Evolutionary conservation across 345 rosid species (phyloP).

Genomic region (Salix viminalis): DNA sequence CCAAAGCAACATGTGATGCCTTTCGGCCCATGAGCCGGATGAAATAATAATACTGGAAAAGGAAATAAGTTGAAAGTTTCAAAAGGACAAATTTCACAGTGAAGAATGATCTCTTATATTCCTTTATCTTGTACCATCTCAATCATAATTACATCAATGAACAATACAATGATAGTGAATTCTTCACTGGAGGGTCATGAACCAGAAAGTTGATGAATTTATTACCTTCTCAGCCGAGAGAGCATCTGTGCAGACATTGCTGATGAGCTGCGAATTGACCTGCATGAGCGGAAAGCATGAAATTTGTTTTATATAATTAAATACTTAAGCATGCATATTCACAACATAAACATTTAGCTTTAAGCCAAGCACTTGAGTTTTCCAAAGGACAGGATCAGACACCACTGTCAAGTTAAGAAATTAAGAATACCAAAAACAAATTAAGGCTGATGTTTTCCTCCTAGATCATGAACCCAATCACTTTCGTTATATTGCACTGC

Average conservation of each 20-base stretch:
- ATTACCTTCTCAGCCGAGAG: slow-evolving; percentile 96
- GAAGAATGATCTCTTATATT: neutral
- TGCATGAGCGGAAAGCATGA: slow-evolving; percentile 22
- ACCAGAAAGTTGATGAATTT: neutral
- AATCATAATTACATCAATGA: neutral
- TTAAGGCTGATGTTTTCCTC: neutral
- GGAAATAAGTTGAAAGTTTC: neutral
- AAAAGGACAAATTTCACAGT: neutral
- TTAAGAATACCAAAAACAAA: neutral
- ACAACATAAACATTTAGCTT: neutral
- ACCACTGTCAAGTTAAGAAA: neutral
- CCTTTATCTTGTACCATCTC: neutral
- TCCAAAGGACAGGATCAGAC: neutral
- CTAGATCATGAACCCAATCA: neutral
- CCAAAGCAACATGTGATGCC: slow-evolving; percentile 95
- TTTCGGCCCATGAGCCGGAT: slow-evolving; percentile 97
- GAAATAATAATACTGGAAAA: slow-evolving; percentile 85
- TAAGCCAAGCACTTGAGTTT: neutral
- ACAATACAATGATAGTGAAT: neutral
- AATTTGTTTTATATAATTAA: neutral
- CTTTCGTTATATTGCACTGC: neutral
- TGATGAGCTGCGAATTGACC: slow-evolving; percentile 98
- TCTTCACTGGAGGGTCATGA: neutral
- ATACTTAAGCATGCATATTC: neutral
- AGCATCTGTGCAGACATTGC: slow-evolving; percentile 96